Conservation (phyloP, 768 basidiomycete species). For the Mycena albidolilacea region DNA sequence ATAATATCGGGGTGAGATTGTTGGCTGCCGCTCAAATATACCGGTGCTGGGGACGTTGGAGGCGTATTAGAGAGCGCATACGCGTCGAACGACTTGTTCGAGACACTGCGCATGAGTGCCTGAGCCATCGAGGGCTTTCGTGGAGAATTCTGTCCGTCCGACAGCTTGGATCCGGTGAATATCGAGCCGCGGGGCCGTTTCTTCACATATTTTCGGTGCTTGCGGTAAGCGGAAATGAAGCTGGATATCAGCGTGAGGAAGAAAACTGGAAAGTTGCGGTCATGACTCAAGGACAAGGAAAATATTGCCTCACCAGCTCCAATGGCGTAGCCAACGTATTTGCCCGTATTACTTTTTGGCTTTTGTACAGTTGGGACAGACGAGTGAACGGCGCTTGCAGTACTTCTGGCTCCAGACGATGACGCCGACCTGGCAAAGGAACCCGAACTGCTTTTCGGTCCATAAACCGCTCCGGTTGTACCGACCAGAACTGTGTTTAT, state of each 20-base stretch:
- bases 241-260: constrained; percentile 38
- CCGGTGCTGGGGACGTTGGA: constrained; percentile 33
- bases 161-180: constrained; percentile 32
- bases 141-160: constrained; percentile 28
- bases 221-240: constrained; percentile 39
- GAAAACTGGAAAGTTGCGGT: constrained; percentile 30
- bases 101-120: constrained; percentile 38
- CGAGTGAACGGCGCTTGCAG: constrained; percentile 25
- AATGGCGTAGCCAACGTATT: constrained; percentile 38
- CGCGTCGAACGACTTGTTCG: constrained; percentile 38
- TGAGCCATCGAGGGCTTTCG: constrained; percentile 38
- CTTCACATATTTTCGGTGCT: constrained; percentile 37
- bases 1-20: constrained; percentile 20
- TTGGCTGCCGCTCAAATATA: constrained; percentile 17
- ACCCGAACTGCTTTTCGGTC: constrained; percentile 24
- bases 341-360: constrained; percentile 33
- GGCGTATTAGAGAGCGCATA: constrained; percentile 33
- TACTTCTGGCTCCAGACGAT: constrained; percentile 27
- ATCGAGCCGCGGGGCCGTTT: constrained; percentile 37
- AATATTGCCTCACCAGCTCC: constrained; percentile 31
- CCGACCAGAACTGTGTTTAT: not conserved
- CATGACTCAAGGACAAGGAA: not conserved
- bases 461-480: constrained; percentile 5
- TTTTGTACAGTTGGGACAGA: constrained; percentile 26
- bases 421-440: constrained; percentile 21